These are phyloP conservation scores for Cadophora luteo-olivacea DNA, from an alignment of 2,329 filamentous ascomycete species.

Conservation along the genomic window DNA sequence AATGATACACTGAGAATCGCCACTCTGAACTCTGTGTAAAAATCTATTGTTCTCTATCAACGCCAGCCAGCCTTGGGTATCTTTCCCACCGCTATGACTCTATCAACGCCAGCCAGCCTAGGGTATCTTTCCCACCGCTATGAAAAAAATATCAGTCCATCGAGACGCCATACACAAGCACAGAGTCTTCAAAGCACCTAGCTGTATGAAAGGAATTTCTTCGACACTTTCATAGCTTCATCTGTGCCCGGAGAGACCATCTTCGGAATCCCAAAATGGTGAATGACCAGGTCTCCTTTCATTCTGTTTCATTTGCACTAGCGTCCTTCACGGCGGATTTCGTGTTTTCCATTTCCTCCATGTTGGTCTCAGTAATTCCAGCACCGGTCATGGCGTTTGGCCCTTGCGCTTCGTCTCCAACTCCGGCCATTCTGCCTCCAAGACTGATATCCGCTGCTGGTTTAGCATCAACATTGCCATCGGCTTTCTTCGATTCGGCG, in stretches of 20 bases:
- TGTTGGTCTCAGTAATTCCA: too few species aligned
- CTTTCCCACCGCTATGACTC: neutral
- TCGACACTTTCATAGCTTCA: neutral
- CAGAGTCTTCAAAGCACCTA: neutral
- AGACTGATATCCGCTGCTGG: too few species aligned
- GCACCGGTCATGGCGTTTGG: neutral
- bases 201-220: neutral
- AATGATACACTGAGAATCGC: too few species aligned
- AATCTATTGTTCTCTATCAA: neutral
- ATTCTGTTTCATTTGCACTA: neutral
- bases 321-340: neutral
- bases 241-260: neutral
- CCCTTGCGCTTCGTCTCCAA: neutral
- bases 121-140: neutral
- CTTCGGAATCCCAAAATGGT: too few species aligned
- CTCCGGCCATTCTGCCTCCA: neutral
- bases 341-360: neutral
- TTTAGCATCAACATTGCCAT: neutral
- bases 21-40: neutral
- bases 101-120: neutral
- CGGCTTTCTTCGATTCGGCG: neutral
- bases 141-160: neutral
- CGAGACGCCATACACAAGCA: neutral
- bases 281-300: neutral
- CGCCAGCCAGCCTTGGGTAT: neutral